Evolutionary conservation across 768 basidiomycete species (phyloP), one percentile per base, ranked within the genome.

Genomic region (Mycena vulgaris): DNA sequence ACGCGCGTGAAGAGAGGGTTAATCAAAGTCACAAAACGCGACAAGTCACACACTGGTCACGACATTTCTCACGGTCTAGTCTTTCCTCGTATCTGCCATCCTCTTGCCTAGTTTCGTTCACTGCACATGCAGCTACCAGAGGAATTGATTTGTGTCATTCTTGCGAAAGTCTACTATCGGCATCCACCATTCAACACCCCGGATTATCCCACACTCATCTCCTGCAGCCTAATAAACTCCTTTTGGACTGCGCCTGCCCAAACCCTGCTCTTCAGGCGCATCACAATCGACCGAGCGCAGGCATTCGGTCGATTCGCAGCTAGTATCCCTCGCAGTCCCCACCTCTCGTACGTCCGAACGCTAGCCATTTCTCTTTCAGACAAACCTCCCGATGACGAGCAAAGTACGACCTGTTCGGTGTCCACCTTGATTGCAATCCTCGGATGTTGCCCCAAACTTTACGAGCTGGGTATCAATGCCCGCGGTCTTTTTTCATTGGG

Each of bases 101-200:
- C n/a, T n/a, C n/a, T n/a, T n/a, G n/a, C n/a, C n/a, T n/a, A n/a
- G n/a, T n/a, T n/a, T n/a, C n/a, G n/a, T n/a, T n/a, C n/a, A n/a
- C n/a, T n/a, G n/a, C n/a, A n/a, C 31, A 68, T 68, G 67, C 53
- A 69, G 28, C n/a, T 70, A 14, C 69, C 69, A 2, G 42, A 64
- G 16, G 69, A 70, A 40, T 6, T 70, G 16, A 55, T 70, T 16
- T 70, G 58, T 35, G 28, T 37, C 13, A 51, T 80, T 74, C 63
- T 79, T 77, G 62, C 63, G 37, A 28, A 74, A 9, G 16, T 63
- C 17, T 78, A 74, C 52, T 75, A 74, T 45, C 45, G 30, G 40
- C 66, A 53, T n/a, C 25, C 40, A 3, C 35, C 61, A 7, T 63
- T 58, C 37, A 66, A 17, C 19, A 56, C 31, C 2, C 77, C 77